Conservation (phyloP, 352 stramenopile species). For the Phytophthora boehmeriae region DNA sequence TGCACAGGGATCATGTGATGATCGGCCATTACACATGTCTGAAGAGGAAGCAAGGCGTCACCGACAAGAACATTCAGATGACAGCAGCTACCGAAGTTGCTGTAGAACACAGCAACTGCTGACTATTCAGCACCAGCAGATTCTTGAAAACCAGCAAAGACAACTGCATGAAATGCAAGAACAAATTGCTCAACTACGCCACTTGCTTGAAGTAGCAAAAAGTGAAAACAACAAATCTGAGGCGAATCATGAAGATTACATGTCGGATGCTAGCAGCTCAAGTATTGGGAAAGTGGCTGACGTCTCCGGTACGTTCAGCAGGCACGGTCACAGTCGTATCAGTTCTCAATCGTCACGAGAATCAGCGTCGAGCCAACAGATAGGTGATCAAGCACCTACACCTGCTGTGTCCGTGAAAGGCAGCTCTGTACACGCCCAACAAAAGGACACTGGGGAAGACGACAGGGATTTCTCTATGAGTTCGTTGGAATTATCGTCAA, state of each 20-base stretch:
- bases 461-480: conserved; percentile 41
- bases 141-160: conserved; percentile 74
- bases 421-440: conserved; percentile 7
- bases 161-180: conserved; percentile 78
- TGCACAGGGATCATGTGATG: conserved; percentile 2
- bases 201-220: conserved; percentile 39
- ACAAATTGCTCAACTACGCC: conserved; percentile 65
- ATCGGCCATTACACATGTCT: not conserved
- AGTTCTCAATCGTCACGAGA: conserved; percentile 30
- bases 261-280: conserved; percentile 35
- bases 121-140: conserved; percentile 77
- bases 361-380: conserved; percentile 16
- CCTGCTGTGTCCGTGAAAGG: conserved; percentile 13
- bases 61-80: conserved; percentile 10
- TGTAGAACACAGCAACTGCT: conserved; percentile 72
- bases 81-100: conserved; percentile 44
- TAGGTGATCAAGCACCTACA: conserved; percentile 1
- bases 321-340: conserved; percentile 15
- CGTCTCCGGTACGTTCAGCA: conserved; percentile 28
- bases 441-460: conserved; percentile 10
- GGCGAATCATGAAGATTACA: conserved; percentile 19
- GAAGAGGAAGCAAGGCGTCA: conserved; percentile 19
- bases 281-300: conserved; percentile 29
- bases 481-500: conserved; percentile 67
- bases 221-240: conserved; percentile 29